Percentiles rank a stretch among this genome's conserved stretches.
These are phyloP conservation scores for Corylus heterophylla DNA, from an alignment of 306 rosid species.

Conservation along the genomic window DNA sequence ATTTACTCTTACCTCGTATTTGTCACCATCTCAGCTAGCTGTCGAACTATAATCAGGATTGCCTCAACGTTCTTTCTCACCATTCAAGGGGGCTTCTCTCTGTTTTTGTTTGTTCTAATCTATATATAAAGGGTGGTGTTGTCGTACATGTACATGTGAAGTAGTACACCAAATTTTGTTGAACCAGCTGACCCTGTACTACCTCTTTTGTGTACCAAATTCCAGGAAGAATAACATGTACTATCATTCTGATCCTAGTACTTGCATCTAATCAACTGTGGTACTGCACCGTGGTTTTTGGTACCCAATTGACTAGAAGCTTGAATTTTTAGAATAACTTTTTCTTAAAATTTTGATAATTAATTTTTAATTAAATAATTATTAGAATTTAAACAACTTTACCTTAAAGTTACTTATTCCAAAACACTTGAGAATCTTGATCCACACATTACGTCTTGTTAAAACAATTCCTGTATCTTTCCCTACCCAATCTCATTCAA, in stretches of 20 bases:
- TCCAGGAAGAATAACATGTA: conserved; percentile 16
- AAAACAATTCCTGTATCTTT: no score
- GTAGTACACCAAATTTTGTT: conserved; percentile 29
- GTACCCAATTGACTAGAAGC: background rate
- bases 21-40: conserved; percentile 2
- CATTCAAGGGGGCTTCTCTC: background rate
- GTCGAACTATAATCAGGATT: background rate
- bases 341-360: no score
- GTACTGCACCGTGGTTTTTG: background rate
- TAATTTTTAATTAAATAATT: no score
- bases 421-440: no score
- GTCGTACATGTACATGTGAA: conserved; percentile 30
- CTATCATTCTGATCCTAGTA: conserved; percentile 25
- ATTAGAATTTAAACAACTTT: no score
- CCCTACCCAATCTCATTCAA: no score
- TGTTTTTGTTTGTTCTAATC: background rate
- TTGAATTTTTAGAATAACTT: background rate
- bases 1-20: conserved; percentile 13
- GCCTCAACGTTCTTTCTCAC: background rate
- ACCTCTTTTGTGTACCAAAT: conserved; percentile 18
- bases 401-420: no score
- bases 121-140: conserved; percentile 15
- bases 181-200: conserved; percentile 27
- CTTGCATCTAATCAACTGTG: background rate
- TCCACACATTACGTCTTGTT: no score